Base-by-base conservation (phyloP, 2,329 filamentous ascomycete species). In the Aspergillus brunneoviolaceus region DNA sequence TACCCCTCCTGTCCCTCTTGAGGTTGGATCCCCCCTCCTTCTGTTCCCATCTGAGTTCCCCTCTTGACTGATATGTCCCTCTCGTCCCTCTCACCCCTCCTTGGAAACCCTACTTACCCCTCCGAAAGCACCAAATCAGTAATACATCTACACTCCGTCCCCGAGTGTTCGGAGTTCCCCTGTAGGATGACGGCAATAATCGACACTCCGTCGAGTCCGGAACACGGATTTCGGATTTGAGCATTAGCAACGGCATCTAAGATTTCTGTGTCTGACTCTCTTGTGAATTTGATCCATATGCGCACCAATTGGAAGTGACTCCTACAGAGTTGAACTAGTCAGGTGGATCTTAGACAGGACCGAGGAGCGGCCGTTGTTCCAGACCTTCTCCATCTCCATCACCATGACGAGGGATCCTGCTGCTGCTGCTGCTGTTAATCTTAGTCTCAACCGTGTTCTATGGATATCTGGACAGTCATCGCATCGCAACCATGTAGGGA, bases 291-390 rank as follows among this genome's bases (percentile, higher is more conserved):
- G 21, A 48, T 48, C 31, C 47, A 42, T 33, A 6, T 19, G 39
- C 23, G 52, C 45, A 31, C 52, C 52, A 55, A 55, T 48, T 54
- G 42, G 25, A 45, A 47, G 52, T 55, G 52, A 48, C 25, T 55
- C 25, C 55, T 57, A 56, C 53, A 29, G 21, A 50, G 27, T 48
- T 33, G 25, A 29, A 48, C 47, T 55, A 55, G 57, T 42, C 51
- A 42, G 39, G 61, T 61, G 61, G 61, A 59, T 63, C 61, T 54
- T 61, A 39, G 47, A 57, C 39, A 55, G 49, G 50, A 60, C 49
- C 57, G 59, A 45, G n/a, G 39, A 45, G 39, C 55, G 53, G 39
- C 62, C 60, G 31, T 61, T 53, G 65, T 64, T 66, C 63, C 63
- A 67, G 60, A 60, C 59, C 57, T 31, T 31, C 51, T 35, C 50